Percentiles rank a stretch among this genome's conserved stretches.
Evolutionary conservation across 2,329 filamentous ascomycete genomes (phyloP).

Genomic region (Alternaria gansuensis): DNA sequence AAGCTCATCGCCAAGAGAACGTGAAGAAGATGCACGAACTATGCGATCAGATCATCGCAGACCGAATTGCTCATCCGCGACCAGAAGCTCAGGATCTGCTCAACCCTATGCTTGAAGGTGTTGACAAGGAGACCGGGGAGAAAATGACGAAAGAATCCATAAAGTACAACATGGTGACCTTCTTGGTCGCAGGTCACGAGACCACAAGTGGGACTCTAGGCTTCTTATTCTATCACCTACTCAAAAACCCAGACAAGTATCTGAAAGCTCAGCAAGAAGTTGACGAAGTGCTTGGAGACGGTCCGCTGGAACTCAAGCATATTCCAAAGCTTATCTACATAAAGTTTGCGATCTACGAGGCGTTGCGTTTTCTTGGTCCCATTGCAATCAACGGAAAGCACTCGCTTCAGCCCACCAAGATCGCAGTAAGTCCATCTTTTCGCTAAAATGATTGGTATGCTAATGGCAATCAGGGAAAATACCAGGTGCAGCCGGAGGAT

Average conservation of each 20-base stretch:
- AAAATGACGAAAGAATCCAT: conserved; percentile 19
- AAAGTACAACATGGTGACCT: conserved; percentile 20
- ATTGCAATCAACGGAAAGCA: conserved; percentile 15
- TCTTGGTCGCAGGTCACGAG: conserved; percentile 18
- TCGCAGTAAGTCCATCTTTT: conserved; percentile 9
- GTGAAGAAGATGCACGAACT: conserved; percentile 20
- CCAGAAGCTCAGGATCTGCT: conserved; percentile 15
- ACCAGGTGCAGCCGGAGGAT: conserved; percentile 15
- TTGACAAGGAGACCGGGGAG: conserved; percentile 18
- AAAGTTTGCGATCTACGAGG: conserved; percentile 18
- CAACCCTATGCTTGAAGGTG: conserved; percentile 17
- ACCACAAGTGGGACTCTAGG: conserved; percentile 18
- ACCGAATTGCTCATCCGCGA: conserved; percentile 14
- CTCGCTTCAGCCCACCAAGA: conserved; percentile 12
- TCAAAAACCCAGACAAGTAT: conserved; percentile 15
- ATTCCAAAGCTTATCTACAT: conserved; percentile 11
- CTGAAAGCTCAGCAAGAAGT: conserved; percentile 18
- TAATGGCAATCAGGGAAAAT: conserved; percentile 11
- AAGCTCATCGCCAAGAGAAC: conserved; percentile 16
- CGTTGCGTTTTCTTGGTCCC: conserved; percentile 14
- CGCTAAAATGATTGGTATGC: not conserved
- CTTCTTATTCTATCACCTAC: conserved; percentile 16
- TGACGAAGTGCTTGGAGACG: conserved; percentile 17
- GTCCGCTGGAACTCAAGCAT: conserved; percentile 7
- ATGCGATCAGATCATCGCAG: conserved; percentile 17